Base-by-base conservation (phyloP, 345 rosid genomes). In the Rhodomyrtus tomentosa region DNA sequence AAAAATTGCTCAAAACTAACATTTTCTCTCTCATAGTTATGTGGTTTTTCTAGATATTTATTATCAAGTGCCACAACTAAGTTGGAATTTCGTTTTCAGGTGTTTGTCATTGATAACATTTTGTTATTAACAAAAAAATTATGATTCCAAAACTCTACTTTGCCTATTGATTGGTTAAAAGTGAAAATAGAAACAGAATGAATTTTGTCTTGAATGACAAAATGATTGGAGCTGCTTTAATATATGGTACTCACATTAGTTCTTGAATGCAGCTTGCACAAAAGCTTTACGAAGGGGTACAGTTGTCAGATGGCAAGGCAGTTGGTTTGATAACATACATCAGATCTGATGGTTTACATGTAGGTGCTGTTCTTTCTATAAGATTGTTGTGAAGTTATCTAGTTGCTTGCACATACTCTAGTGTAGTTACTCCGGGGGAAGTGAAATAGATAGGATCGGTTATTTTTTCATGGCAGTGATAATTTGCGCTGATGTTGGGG, bases 311-410 rank as follows among this genome's bases (percentile, higher is more conserved):
- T 85, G 95, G 94, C 85, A 88, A 90, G 90, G 93, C 94, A 85
- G 91, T 91, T 42, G 99, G 99, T 83, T 89, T 97, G 90, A 95
- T 97, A 89, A 97, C 99, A 82, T 97, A 97, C 90, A 91, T 90
- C 93, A 91, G 99, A 88, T 95, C 99, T 21, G 99, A 97, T 91
- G 98, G 99, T 85, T 88, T 97, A 62, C 99, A 95, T 92, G 99
- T 97, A 90, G 40, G 83, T 83, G 98, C 92, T 82, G 84, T 85
- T 84, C 87, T 42, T 82, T 12, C 20, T 81, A 88, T 38, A 73
- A 84, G 87, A 68, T 25, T 36, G 32, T 24, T 45, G 27, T 27
- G 68, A 51, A 29, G 55, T 72, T 36, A 50, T 25, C n/a, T 51
- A 40, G 45, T 54, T 27, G 45, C 79, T 36, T 81, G 42, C 48